Base-by-base conservation (phyloP, 352 stramenopile genomes). In the Globisporangium rhizosaccharum region DNA sequence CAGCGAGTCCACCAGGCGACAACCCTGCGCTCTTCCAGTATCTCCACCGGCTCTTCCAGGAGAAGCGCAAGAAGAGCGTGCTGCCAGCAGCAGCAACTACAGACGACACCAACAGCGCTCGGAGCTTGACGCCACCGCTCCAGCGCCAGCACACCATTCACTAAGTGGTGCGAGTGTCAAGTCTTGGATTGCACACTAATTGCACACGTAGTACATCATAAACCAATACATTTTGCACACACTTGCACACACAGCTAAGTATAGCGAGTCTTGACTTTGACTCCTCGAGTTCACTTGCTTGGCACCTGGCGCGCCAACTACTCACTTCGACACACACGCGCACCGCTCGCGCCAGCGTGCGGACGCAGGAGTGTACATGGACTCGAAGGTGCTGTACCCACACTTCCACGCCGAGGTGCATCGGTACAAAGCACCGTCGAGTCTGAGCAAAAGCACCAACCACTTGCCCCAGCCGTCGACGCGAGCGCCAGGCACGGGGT, bases 401-500 rank as follows among this genome's bases (percentile, higher is more conserved):
- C 80, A 88, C 56, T 77, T 85, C 39, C 69, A 85, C 39, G 73
- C 70, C 1, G 79, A 90, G 61, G 55, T 70, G 28, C 63, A 76
- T 37, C 76, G 72, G 15, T 72, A 84, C 30, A 70, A 76, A 6
- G 62, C 63, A 9, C 30, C 46, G 20, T 55, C 58, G 51, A 63
- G 33, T 54, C 51, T 7, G 48, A 51, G 54, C 45, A 41, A 25
- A 63, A 75, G 46, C 57, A 63, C 57, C 57, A 66, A 49, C 6
- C 33, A 39, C 50, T n/a, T 41, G 37, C 7, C 4, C 2, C 30
- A 25, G 26, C 25, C 5, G 10, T 18, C 12, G 39, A 26, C 25
- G 28, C 48, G 36, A 14, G 10, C 7, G 9, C 42, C 46, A 42
- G 12, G n/a, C n/a, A 25, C 12, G 15, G 45, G 51, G 28, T 26